phyloP scores from a whole-genome alignment of 2,329 filamentous ascomycete species.

The Pseudogymnoascus pannorum region DNA sequence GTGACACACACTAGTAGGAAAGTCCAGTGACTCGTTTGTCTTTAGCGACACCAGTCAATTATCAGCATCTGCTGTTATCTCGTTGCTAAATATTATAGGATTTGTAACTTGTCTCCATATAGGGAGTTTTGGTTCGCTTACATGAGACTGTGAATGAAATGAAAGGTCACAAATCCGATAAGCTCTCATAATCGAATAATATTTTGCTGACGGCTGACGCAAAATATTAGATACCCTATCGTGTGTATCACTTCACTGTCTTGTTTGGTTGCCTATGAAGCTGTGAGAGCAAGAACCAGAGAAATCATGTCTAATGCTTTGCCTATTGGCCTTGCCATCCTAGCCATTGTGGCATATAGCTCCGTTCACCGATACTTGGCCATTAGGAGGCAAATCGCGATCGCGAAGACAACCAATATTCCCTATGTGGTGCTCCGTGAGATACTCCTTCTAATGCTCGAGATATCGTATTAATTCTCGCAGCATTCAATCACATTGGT shows the following conservation, averaged over 20 bases:
- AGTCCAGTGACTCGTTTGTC: too few species aligned
- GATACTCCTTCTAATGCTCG: background rate
- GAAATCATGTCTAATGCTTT: background rate
- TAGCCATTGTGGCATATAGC: background rate
- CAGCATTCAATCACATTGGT: constrained; percentile 1
- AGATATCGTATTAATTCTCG: background rate
- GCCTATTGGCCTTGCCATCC: background rate
- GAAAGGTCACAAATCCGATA: background rate
- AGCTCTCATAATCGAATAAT: too few species aligned
- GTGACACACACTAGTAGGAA: too few species aligned
- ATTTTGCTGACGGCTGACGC: too few species aligned
- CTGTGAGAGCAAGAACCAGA: background rate
- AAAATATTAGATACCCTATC: too few species aligned
- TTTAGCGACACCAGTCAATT: too few species aligned
- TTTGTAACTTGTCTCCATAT: too few species aligned
- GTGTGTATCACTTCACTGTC: background rate
- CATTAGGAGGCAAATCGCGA: background rate
- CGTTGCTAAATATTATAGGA: too few species aligned
- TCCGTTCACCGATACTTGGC: background rate
- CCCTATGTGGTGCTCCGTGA: constrained; percentile 3
- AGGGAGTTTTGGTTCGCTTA: too few species aligned
- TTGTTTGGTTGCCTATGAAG: background rate
- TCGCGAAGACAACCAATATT: constrained; percentile 1
- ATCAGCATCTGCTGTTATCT: too few species aligned
- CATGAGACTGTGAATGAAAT: too few species aligned